phyloP scores from a whole-genome alignment of 2,329 filamentous ascomycete species.

The Neopestalotiopsis sp. region DNA sequence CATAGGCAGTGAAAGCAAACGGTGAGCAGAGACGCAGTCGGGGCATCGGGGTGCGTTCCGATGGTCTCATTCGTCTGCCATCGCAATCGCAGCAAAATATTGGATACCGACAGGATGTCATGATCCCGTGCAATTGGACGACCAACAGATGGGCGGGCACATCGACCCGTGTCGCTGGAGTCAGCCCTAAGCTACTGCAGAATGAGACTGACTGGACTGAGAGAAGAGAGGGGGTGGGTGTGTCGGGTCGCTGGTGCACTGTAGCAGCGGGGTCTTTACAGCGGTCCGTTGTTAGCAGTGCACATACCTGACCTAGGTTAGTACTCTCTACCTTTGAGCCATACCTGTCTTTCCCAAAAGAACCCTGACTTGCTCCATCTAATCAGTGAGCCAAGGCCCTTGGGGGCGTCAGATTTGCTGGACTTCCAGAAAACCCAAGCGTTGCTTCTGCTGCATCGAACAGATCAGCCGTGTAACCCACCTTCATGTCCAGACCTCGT shows the following conservation, averaged over 20 bases:
- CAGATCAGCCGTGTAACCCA: slow-evolving; percentile 11
- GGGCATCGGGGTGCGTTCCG: not conserved
- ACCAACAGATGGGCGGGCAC: not conserved
- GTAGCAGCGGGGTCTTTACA: not conserved
- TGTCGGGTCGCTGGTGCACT: not conserved
- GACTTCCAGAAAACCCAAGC: slow-evolving; percentile 6
- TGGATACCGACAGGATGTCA: not conserved
- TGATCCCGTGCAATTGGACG: not conserved
- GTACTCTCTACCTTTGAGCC: not conserved
- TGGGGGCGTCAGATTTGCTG: slow-evolving; percentile 11
- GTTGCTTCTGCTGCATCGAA: not conserved
- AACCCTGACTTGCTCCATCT: not conserved
- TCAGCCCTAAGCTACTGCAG: not conserved
- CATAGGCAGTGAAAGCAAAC: not conserved
- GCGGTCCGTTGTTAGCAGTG: not conserved
- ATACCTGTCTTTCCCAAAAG: not conserved
- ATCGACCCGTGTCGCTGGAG: slow-evolving; percentile 5
- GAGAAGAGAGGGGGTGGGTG: not conserved
- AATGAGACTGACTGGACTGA: not conserved
- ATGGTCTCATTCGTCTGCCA: not conserved
- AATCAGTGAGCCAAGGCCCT: not conserved
- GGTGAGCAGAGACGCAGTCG: not conserved
- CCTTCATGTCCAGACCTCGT: slow-evolving; percentile 5
- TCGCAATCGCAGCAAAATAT: not conserved
- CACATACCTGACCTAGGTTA: not conserved